Evolutionary conservation across 1,284 basidiomycete genomes (phyloP).

Genomic region (Sanguinoderma infundibulare): DNA sequence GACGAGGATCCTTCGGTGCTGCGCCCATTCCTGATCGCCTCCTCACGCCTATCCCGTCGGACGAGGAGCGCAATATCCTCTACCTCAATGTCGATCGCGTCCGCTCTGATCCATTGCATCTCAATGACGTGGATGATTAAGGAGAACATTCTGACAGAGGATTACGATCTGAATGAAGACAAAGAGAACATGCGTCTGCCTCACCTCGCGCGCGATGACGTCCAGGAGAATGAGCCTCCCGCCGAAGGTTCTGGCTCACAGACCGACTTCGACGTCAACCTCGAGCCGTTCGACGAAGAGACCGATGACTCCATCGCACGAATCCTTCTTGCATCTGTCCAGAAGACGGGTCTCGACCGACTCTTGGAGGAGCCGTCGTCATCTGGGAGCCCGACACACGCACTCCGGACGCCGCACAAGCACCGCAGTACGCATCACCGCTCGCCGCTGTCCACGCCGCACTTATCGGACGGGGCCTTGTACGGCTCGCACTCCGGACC

Average conservation of each 20-base stretch:
- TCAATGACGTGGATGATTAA: conserved; percentile 16
- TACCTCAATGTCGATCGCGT: conserved; percentile 27
- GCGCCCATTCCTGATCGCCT: conserved; percentile 19
- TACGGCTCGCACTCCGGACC: too few species aligned
- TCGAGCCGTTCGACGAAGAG: neutral
- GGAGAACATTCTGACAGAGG: conserved; percentile 20
- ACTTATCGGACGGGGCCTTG: conserved; percentile 17
- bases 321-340: neutral
- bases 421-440: conserved; percentile 27
- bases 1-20: conserved; percentile 20
- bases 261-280: conserved; percentile 9
- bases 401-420: conserved; percentile 27
- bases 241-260: neutral
- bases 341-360: neutral
- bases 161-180: conserved; percentile 24
- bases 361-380: conserved; percentile 14
- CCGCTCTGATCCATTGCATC: conserved; percentile 4
- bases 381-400: conserved; percentile 20
- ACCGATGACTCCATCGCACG: neutral
- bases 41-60: conserved; percentile 23
- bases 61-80: conserved; percentile 27
- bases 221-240: neutral
- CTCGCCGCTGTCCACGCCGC: conserved; percentile 24
- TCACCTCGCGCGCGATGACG: conserved; percentile 2
- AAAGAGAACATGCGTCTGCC: conserved; percentile 26